phyloP scores from a whole-genome alignment of 2,329 filamentous ascomycete genomes.

The Aspergillus thermomutatus region DNA sequence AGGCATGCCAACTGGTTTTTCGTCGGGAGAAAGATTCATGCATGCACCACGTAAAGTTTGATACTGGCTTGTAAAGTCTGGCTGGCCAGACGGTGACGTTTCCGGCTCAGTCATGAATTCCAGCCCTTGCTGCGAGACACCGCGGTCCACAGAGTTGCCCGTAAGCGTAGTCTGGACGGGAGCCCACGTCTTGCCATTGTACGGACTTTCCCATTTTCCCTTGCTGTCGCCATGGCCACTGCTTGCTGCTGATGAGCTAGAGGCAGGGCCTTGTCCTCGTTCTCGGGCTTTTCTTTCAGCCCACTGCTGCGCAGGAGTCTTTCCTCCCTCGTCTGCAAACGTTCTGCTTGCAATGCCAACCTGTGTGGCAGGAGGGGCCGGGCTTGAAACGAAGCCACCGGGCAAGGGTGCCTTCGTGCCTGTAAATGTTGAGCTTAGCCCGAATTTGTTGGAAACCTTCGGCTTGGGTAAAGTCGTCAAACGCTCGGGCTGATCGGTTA shows the following conservation, averaged over 20 bases:
- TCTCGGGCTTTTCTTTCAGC: slow-evolving; percentile 93
- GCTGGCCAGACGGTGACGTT: slow-evolving; percentile 56
- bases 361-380: slow-evolving; percentile 53
- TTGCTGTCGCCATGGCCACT: slow-evolving; percentile 61
- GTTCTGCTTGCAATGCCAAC: slow-evolving; percentile 83
- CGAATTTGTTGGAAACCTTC: slow-evolving; percentile 89
- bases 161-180: slow-evolving; percentile 73
- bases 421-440: slow-evolving; percentile 66
- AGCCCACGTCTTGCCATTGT: slow-evolving; percentile 85
- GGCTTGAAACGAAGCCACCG: slow-evolving; percentile 61
- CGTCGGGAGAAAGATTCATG: slow-evolving; percentile 48
- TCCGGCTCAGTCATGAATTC: slow-evolving; percentile 49
- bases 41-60: slow-evolving; percentile 73
- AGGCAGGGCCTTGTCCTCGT: slow-evolving; percentile 52
- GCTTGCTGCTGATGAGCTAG: slow-evolving; percentile 42
- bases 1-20: slow-evolving; percentile 62
- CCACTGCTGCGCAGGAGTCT: slow-evolving; percentile 96
- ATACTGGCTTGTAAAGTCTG: slow-evolving; percentile 72
- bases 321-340: slow-evolving; percentile 91
- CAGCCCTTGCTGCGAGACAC: slow-evolving; percentile 54
- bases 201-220: slow-evolving; percentile 84
- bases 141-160: slow-evolving; percentile 57
- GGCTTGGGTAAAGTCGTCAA: slow-evolving; percentile 88
- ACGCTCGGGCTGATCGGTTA: slow-evolving; percentile 71
- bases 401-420: slow-evolving; percentile 89